Percentiles rank a stretch among this genome's conserved stretches.
phyloP scores from a whole-genome alignment of 2,329 filamentous ascomycete genomes.

The Fulvia fulva region DNA sequence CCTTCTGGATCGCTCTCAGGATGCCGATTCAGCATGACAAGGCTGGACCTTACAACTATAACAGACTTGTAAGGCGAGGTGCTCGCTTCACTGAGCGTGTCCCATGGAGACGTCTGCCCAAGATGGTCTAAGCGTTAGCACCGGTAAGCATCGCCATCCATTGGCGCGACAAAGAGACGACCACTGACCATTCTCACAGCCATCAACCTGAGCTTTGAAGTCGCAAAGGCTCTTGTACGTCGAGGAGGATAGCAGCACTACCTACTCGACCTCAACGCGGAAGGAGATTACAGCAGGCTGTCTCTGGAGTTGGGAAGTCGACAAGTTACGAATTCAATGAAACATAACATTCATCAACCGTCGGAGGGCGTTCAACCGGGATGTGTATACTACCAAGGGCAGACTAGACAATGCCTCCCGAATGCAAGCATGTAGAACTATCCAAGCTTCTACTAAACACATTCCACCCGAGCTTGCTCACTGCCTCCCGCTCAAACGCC shows the following conservation, averaged over 20 bases:
- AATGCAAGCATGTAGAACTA: background rate
- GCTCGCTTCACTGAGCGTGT: conserved; percentile 16
- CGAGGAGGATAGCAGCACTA: conserved; percentile 40
- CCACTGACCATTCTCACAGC: conserved; percentile 17
- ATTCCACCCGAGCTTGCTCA: background rate
- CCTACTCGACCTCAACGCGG: conserved; percentile 39
- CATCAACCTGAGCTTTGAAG: conserved; percentile 43
- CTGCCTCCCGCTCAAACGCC: no score
- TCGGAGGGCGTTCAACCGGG: background rate
- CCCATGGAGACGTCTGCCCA: conserved; percentile 33
- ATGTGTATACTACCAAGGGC: background rate
- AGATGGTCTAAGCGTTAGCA: conserved; percentile 24
- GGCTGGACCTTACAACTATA: conserved; percentile 33
- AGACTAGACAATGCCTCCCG: background rate
- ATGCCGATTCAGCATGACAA: conserved; percentile 31
- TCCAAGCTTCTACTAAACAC: background rate
- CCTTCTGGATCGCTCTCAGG: conserved; percentile 28
- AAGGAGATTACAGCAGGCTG: conserved; percentile 8
- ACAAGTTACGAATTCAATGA: conserved; percentile 41
- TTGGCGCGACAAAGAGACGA: background rate
- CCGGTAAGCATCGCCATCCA: conserved; percentile 11
- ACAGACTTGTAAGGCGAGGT: conserved; percentile 26
- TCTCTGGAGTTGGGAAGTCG: conserved; percentile 30
- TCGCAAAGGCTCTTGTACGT: conserved; percentile 38
- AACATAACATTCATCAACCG: conserved; percentile 30